Percentiles rank a stretch among this genome's conserved stretches.
Conservation (phyloP, 2,329 filamentous ascomycete genomes). For the Calonectria pteridis region DNA sequence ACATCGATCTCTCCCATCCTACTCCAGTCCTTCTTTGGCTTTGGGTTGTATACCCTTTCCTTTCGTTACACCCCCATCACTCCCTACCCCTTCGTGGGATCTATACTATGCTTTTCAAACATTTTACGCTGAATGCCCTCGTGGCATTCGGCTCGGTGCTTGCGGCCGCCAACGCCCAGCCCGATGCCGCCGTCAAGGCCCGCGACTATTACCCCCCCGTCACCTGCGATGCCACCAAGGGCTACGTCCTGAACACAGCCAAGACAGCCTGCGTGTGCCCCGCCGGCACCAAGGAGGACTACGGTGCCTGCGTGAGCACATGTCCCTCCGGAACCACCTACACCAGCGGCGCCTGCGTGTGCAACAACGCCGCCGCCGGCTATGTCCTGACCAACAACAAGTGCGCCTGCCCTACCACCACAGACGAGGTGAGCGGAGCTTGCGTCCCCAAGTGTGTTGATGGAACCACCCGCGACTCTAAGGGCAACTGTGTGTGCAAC, state of each 20-base stretch:
- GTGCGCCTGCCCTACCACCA: not conserved
- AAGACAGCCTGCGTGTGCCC: not conserved
- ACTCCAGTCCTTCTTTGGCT: not conserved
- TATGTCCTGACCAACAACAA: not conserved
- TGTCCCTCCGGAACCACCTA: not conserved
- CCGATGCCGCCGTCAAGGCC: not conserved
- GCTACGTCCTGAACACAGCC: not conserved
- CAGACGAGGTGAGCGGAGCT: not conserved
- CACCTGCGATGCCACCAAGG: not conserved
- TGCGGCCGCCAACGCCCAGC: not conserved
- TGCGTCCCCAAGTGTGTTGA: not conserved
- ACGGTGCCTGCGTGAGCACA: not conserved
- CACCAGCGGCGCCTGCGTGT: not conserved
- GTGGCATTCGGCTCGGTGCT: constrained; percentile 8
- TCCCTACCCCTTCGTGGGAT: not conserved
- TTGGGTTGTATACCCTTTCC: not conserved
- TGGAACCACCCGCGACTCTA: not conserved
- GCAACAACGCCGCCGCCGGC: not conserved
- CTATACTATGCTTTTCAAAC: not conserved
- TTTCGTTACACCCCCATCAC: not conserved
- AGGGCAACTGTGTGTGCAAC: not conserved
- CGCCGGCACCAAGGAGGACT: not conserved
- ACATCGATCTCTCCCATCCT: not conserved
- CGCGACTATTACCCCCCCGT: not conserved
- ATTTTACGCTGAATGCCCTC: not conserved